phyloP scores from a whole-genome alignment of 352 stramenopile species.

The Globisporangium uncinulatum region DNA sequence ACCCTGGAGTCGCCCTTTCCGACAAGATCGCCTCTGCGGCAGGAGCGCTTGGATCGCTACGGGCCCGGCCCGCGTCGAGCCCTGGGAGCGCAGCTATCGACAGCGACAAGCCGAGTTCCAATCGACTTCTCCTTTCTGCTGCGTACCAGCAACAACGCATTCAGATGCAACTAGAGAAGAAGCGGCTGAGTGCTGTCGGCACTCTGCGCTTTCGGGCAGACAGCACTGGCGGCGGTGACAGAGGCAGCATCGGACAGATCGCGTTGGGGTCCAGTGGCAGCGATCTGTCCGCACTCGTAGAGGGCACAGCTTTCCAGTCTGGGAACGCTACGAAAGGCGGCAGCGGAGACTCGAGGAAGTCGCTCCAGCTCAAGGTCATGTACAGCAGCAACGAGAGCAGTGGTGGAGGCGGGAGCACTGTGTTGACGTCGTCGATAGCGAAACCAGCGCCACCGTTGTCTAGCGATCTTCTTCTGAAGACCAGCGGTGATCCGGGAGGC shows the following conservation, averaged over 20 bases:
- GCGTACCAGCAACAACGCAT: conserved; percentile 16
- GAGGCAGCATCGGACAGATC: background rate
- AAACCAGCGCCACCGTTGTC: background rate
- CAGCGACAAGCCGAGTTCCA: background rate
- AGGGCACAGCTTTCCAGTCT: conserved; percentile 3
- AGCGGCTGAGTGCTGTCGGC: conserved; percentile 23
- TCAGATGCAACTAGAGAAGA: conserved; percentile 8
- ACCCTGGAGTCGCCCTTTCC: background rate
- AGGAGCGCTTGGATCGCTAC: background rate
- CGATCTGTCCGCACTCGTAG: background rate
- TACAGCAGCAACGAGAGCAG: background rate
- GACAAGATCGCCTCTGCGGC: conserved; percentile 10
- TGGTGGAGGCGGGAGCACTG: background rate
- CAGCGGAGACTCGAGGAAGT: background rate
- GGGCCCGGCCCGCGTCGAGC: background rate
- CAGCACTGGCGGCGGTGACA: background rate
- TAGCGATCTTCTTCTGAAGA: background rate
- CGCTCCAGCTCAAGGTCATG: background rate
- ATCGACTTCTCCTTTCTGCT: background rate
- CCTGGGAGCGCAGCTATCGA: background rate
- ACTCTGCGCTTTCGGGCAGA: conserved; percentile 19
- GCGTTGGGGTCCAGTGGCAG: background rate
- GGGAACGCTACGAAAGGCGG: background rate
- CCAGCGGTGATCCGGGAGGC: background rate
- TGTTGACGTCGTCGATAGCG: background rate